Percentiles rank a stretch among this genome's conserved stretches.
These are phyloP conservation scores for barley (Hordeum vulgare) DNA, from an alignment of 176 grass and related monocot genomes.

Conservation along the genomic window DNA sequence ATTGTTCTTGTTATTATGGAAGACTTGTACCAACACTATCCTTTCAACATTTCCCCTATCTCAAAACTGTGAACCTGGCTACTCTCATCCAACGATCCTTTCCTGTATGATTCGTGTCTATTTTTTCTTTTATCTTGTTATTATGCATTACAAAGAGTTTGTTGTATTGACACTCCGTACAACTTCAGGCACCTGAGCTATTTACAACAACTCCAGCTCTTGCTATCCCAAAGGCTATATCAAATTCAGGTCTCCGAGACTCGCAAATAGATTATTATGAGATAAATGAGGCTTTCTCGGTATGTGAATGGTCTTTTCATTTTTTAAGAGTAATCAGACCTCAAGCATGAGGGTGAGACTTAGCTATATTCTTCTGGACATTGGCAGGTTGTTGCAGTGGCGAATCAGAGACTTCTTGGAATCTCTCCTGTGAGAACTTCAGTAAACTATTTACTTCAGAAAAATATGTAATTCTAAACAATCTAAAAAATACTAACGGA, in stretches of 20 bases:
- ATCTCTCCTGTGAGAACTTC: conserved; percentile 64
- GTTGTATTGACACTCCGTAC: not conserved
- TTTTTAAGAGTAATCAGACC: not conserved
- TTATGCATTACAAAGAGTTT: not conserved
- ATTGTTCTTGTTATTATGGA: not conserved
- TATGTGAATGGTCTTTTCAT: conserved; percentile 29
- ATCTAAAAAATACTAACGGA: not conserved
- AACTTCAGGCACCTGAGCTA: conserved; percentile 78
- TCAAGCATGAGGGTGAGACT: conserved; percentile 3
- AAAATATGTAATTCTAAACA: not conserved
- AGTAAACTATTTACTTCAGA: not conserved
- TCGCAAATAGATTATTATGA: conserved; percentile 90
- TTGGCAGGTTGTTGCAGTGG: conserved; percentile 80
- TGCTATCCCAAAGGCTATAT: conserved; percentile 94
- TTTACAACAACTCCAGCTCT: conserved; percentile 88
- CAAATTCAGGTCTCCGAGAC: conserved; percentile 62
- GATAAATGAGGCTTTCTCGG: conserved; percentile 94
- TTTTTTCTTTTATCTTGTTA: not conserved
- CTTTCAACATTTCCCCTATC: not conserved
- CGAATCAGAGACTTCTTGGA: conserved; percentile 86
- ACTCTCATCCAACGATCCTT: not conserved
- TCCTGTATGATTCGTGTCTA: not conserved
- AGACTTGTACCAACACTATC: not conserved
- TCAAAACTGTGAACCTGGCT: not conserved
- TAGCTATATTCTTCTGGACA: conserved; percentile 5